phyloP scores from a whole-genome alignment of 2,329 filamentous ascomycete genomes.

The Colletotrichum orbiculare region DNA sequence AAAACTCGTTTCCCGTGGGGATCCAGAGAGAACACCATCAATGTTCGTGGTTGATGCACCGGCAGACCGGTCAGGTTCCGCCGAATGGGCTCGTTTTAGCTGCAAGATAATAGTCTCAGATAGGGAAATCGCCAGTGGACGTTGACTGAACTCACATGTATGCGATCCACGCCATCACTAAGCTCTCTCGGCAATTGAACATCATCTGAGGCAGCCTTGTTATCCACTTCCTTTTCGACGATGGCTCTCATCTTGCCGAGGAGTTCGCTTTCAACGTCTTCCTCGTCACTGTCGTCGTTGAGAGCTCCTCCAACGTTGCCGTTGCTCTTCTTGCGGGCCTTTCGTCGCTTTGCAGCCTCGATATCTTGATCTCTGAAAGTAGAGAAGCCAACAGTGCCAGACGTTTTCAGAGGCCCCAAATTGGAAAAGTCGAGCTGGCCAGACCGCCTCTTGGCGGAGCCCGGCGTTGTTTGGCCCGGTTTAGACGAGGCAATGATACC shows the following conservation, averaged over 20 bases:
- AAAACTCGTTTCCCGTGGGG: neutral
- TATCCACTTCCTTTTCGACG: slow-evolving; percentile 70
- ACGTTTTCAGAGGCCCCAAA: slow-evolving; percentile 83
- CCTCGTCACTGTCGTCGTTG: slow-evolving; percentile 78
- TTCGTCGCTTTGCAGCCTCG: slow-evolving; percentile 66
- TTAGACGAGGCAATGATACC: slow-evolving; percentile 82
- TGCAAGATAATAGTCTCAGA: slow-evolving; percentile 46
- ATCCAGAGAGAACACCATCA: neutral
- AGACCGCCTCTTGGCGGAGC: slow-evolving; percentile 80
- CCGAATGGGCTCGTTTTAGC: slow-evolving; percentile 85
- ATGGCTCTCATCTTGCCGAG: slow-evolving; percentile 74
- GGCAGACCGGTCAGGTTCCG: slow-evolving; percentile 67
- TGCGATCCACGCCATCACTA: slow-evolving; percentile 83
- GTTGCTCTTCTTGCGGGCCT: slow-evolving; percentile 71
- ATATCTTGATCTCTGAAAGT: slow-evolving; percentile 81
- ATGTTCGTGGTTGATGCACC: neutral
- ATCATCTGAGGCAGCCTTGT: slow-evolving; percentile 76
- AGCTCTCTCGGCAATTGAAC: slow-evolving; percentile 78
- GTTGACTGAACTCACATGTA: slow-evolving; percentile 70
- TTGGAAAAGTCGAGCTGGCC: slow-evolving; percentile 86
- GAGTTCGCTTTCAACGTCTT: slow-evolving; percentile 72
- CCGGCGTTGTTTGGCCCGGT: slow-evolving; percentile 68
- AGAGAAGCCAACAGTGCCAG: slow-evolving; percentile 90
- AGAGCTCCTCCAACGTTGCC: slow-evolving; percentile 67
- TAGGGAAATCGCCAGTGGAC: neutral